Evolutionary conservation across 192 early-diverging fungal species (phyloP), one percentile per base, ranked within the genome.

Genomic region (Anaeromyces robustus): DNA sequence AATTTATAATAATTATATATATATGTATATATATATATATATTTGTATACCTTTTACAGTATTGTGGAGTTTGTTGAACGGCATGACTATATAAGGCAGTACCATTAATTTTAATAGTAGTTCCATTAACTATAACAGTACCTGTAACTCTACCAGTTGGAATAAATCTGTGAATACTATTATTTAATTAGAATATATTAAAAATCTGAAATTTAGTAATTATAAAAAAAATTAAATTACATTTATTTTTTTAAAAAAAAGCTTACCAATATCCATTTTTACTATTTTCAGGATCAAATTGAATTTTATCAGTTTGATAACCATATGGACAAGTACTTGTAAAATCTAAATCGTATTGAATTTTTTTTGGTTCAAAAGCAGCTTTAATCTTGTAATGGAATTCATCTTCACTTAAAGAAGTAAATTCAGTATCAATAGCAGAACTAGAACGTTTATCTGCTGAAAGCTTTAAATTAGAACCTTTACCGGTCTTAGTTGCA

Each of bases 11-110:
- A 39, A 6, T 39, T 4, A n/a, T n/a, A n/a, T n/a, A n/a, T n/a
- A n/a, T 39, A 39, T 39, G 7, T 39, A 14, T 39, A 39, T 39
- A 12, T 39, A 39, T 39, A 22, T 52, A 52, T 52, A 22, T 22
- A 18, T 68, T 4, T 26, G 1, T n/a, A 26, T 68, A 68, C 52
- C 52, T 68, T 68, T 68, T 68, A 92, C 93, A 30, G 94, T 91
- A 77, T 92, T 88, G 43, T 97, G 94, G 30, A 96, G 95, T 81
- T 93, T 93, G 83, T 83, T 96, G 94, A 80, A 95, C 86, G 11
- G 95, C 97, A 78, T 96, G 93, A 31, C 95, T 89, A 86, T 94
- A 96, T 79, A 94, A 85, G 32, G 92, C 93, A 26, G 87, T 85
- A 28, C 95, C 94, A n/a, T 85, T 87, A 78, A 91, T 83, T 31